A percentile compares a stretch with the other conserved stretches of the same genome.
phyloP scores from a whole-genome alignment of 805 yeast genomes.

The Teunomyces aglyptinius region DNA sequence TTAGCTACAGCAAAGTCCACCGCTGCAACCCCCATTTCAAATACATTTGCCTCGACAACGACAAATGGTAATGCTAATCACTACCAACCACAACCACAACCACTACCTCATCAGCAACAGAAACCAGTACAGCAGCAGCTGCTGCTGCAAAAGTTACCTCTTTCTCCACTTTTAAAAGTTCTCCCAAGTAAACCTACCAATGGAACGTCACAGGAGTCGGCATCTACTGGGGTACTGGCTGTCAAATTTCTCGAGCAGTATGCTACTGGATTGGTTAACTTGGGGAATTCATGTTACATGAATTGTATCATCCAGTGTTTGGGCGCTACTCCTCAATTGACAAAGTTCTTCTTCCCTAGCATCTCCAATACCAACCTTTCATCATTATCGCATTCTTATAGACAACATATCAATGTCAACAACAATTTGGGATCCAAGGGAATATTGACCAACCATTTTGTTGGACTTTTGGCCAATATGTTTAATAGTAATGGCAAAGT shows the following conservation, averaged over 20 bases:
- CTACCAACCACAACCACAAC: not conserved
- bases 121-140: not conserved
- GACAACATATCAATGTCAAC: conserved; percentile 64
- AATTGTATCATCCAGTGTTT: conserved; percentile 87
- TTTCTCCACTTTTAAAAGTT: not conserved
- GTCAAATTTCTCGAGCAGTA: conserved; percentile 24
- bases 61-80: not conserved
- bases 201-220: not conserved
- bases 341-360: conserved; percentile 52
- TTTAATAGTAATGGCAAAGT: conserved; percentile 44
- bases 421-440: conserved; percentile 83
- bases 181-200: not conserved
- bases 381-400: conserved; percentile 46
- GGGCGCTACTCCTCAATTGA: conserved; percentile 65
- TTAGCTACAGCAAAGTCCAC: conserved; percentile 26
- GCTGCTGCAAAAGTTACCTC: not conserved
- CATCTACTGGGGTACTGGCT: not conserved
- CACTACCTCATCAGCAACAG: not conserved
- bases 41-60: conserved; percentile 2
- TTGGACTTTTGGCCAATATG: conserved; percentile 56
- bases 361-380: conserved; percentile 22
- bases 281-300: conserved; percentile 93
- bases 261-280: conserved; percentile 70
- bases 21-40: conserved; percentile 17
- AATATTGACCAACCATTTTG: conserved; percentile 66